Evolutionary conservation across 2,329 filamentous ascomycete species (phyloP).

Genomic region (Epichloe typhina): DNA sequence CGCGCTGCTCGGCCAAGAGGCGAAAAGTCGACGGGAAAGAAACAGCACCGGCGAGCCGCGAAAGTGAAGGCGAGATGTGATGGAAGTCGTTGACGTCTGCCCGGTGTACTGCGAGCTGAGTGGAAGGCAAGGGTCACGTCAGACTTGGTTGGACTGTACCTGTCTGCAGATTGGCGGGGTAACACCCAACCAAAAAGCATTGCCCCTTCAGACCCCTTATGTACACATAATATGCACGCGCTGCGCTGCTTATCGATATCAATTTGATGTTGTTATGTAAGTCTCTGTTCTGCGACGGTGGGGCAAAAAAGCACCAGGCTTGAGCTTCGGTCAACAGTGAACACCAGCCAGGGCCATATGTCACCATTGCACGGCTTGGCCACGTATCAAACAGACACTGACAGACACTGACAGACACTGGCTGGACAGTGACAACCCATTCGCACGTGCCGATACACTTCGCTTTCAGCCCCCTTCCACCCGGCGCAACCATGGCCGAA

Average conservation of each 20-base stretch:
- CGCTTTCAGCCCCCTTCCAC: neutral
- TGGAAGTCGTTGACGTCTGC: neutral
- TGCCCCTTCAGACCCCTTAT: neutral
- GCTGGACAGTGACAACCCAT: neutral
- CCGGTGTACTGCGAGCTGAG: neutral
- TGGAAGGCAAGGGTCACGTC: slow-evolving; percentile 1
- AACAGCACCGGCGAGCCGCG: neutral
- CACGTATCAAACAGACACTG: neutral
- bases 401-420: neutral
- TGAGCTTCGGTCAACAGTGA: too few relatives aligned
- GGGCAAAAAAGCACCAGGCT: neutral
- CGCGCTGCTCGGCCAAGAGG: neutral
- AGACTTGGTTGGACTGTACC: neutral
- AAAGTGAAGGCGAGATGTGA: neutral
- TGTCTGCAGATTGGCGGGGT: slow-evolving; percentile 23
- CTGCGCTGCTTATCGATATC: neutral
- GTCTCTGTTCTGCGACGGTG: neutral
- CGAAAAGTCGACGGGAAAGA: neutral
- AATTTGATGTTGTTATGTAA: too few relatives aligned
- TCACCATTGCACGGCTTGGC: neutral
- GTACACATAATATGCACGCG: neutral
- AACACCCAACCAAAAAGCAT: slow-evolving; percentile 13
- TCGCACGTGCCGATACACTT: neutral
- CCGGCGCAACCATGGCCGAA: slow-evolving; percentile 44
- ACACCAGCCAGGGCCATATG: too few relatives aligned